These are phyloP conservation scores for Candida hispaniensis DNA, from an alignment of 805 yeast species.

Conservation along the genomic window DNA sequence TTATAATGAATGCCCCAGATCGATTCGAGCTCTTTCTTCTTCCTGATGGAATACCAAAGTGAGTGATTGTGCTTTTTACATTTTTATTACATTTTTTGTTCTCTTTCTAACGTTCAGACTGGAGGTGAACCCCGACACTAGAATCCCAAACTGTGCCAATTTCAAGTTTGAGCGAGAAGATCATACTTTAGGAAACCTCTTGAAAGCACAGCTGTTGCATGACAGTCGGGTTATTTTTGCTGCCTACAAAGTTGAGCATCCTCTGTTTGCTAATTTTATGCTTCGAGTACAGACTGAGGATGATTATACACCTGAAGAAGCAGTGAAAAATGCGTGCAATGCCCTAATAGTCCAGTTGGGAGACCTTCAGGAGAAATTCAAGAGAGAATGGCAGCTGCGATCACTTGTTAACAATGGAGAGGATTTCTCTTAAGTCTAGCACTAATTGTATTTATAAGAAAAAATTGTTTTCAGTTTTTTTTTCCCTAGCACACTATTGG, in stretches of 20 bases:
- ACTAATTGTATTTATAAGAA: no score
- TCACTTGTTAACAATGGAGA: conserved; percentile 11
- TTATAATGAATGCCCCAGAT: conserved; percentile 92
- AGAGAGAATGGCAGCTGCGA: conserved; percentile 69
- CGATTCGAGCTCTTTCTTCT: conserved; percentile 91
- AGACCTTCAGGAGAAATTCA: conserved; percentile 63
- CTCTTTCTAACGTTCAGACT: conserved; percentile 36
- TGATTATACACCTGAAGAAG: conserved; percentile 84
- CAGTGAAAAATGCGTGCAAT: conserved; percentile 82
- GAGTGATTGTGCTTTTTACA: conserved; percentile 32
- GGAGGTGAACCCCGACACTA: conserved; percentile 82
- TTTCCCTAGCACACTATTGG: no score
- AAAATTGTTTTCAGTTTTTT: no score
- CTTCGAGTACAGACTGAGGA: conserved; percentile 95
- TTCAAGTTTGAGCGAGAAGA: conserved; percentile 94
- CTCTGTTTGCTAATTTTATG: conserved; percentile 87
- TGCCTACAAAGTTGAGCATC: conserved; percentile 97
- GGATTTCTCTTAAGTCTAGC: conserved; percentile 1
- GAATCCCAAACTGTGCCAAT: conserved; percentile 89
- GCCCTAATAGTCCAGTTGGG: conserved; percentile 70
- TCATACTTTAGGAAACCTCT: conserved; percentile 86
- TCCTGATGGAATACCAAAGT: conserved; percentile 97
- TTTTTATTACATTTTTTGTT: background rate
- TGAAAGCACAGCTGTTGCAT: conserved; percentile 73
- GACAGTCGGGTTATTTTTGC: conserved; percentile 90